Percentiles rank a stretch among this genome's conserved stretches.
phyloP scores from a whole-genome alignment of 805 yeast genomes.

The Candida nemodendra region DNA sequence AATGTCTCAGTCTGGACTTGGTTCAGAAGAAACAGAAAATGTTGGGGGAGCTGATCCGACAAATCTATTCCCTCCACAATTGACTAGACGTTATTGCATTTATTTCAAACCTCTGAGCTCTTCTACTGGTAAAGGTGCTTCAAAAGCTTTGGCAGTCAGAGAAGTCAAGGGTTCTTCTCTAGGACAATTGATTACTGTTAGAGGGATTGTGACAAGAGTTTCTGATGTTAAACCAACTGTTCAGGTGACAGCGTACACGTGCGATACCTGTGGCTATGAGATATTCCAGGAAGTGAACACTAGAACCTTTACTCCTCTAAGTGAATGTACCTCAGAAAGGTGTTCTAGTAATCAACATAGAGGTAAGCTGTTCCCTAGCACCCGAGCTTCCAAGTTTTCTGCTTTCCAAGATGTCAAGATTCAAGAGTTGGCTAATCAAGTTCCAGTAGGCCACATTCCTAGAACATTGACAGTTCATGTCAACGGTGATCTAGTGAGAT shows the following conservation, averaged over 20 bases:
- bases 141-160: conserved; percentile 79
- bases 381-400: conserved; percentile 92
- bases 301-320: conserved; percentile 80
- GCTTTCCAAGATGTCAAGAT: conserved; percentile 94
- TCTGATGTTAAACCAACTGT: conserved; percentile 95
- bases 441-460: conserved; percentile 98
- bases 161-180: conserved; percentile 80
- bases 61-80: conserved; percentile 76
- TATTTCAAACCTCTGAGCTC: conserved; percentile 78
- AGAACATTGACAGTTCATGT: conserved; percentile 81
- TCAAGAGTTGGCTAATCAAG: conserved; percentile 94
- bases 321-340: conserved; percentile 79
- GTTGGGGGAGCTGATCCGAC: conserved; percentile 25
- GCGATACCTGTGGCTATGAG: conserved; percentile 97
- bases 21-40: conserved; percentile 17
- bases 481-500: conserved; percentile 87
- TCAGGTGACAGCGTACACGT: conserved; percentile 89
- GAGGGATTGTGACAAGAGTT: conserved; percentile 94
- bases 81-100: conserved; percentile 81
- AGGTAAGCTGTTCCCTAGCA: conserved; percentile 88
- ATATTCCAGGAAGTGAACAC: conserved; percentile 92
- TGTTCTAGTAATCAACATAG: conserved; percentile 77
- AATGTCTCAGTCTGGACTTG: conserved; percentile 42
- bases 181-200: conserved; percentile 84
- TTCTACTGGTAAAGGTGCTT: conserved; percentile 34